These are phyloP conservation scores for Skeletonema menzelii DNA, from an alignment of 108 stramenopile genomes.

Conservation along the genomic window DNA sequence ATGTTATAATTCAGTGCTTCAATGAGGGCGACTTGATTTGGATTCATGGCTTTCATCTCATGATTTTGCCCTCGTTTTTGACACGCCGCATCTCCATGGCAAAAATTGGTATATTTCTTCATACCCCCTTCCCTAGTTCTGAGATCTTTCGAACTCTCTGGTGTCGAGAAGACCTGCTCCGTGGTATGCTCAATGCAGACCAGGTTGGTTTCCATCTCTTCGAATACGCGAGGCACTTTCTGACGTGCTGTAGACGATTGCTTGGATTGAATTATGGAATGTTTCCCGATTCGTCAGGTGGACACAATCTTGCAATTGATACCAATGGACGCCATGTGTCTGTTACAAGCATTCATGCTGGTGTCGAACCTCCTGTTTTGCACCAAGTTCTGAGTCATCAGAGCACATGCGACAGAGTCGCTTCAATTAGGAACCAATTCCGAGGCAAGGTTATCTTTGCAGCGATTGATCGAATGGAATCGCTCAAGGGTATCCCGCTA, in stretches of 20 bases:
- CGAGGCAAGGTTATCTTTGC: constrained; percentile 82
- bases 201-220: constrained; percentile 99
- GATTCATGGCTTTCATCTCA: constrained; percentile 98
- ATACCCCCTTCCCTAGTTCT: constrained; percentile 98
- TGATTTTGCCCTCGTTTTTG: constrained; percentile 95
- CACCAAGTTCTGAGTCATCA: constrained; percentile 73
- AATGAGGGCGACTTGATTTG: constrained; percentile 94
- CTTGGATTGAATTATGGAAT: constrained; percentile 94
- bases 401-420: constrained; percentile 57
- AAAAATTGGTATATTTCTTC: constrained; percentile 94
- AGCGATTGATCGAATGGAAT: constrained; percentile 94
- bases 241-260: constrained; percentile 95
- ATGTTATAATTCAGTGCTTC: constrained; percentile 82
- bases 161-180: constrained; percentile 91
- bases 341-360: constrained; percentile 96
- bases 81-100: constrained; percentile 87
- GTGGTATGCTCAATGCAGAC: constrained; percentile 96
- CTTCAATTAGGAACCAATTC: constrained; percentile 71
- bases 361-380: constrained; percentile 89
- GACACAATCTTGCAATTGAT: constrained; percentile 85
- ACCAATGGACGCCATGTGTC: constrained; percentile 93
- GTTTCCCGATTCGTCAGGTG: constrained; percentile 88
- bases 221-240: constrained; percentile 99
- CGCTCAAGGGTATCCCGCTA: constrained; percentile 94
- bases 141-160: constrained; percentile 96